Percentiles rank a stretch among this genome's conserved stretches.
Evolutionary conservation across 2,329 filamentous ascomycete species (phyloP).

Genomic region (Xylariaceae sp.): DNA sequence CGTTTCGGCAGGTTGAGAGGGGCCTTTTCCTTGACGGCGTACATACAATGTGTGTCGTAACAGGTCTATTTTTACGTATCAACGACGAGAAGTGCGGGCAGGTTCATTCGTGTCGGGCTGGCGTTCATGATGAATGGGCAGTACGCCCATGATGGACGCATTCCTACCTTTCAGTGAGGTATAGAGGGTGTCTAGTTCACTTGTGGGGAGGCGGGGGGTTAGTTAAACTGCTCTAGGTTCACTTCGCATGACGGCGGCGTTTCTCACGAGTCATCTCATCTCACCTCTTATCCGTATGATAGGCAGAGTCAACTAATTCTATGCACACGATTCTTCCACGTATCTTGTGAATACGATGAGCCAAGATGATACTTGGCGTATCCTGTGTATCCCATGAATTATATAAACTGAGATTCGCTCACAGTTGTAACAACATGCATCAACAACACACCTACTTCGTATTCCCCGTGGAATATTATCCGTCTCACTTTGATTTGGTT

Average conservation of each 20-base stretch:
- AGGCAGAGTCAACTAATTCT: not conserved
- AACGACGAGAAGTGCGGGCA: constrained; percentile 1
- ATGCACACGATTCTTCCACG: not conserved
- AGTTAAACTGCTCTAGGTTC: constrained; percentile 2
- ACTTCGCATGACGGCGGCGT: constrained; percentile 16
- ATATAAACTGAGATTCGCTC: too few relatives aligned
- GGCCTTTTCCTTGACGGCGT: constrained; percentile 4
- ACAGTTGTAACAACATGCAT: too few relatives aligned
- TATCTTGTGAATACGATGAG: not conserved
- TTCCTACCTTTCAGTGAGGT: not conserved
- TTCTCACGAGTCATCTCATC: constrained; percentile 6
- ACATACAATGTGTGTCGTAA: constrained; percentile 6
- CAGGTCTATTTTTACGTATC: constrained; percentile 4
- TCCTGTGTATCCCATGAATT: not conserved
- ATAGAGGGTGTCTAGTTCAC: not conserved
- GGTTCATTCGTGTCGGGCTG: not conserved
- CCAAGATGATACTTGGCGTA: not conserved
- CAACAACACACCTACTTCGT: too few relatives aligned
- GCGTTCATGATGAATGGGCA: constrained; percentile 6
- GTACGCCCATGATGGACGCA: not conserved
- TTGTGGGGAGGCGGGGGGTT: not conserved
- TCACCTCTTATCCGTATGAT: not conserved
- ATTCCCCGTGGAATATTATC: too few relatives aligned
- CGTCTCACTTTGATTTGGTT: too few relatives aligned
- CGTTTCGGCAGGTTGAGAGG: constrained; percentile 16